These are phyloP conservation scores for Grosmannia clavigera DNA, from an alignment of 2,329 filamentous ascomycete species.

Conservation along the genomic window DNA sequence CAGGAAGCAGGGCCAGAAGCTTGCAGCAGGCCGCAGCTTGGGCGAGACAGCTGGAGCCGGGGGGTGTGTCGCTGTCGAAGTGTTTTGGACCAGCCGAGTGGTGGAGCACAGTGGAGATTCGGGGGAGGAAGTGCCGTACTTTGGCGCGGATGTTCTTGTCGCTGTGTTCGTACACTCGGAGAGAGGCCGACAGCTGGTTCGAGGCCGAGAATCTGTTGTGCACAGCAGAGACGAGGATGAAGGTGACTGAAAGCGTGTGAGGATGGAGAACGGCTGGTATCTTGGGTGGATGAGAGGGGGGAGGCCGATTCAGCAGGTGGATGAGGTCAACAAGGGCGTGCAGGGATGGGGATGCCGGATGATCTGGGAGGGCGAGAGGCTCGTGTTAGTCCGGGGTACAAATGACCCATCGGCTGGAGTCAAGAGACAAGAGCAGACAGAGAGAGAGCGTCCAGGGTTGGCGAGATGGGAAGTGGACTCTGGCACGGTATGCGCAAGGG, in stretches of 20 bases:
- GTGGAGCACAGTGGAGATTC: slow-evolving; percentile 1
- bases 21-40: not conserved
- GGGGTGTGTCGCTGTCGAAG: not conserved
- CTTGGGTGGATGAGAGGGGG: no score
- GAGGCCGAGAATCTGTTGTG: not conserved
- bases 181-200: not conserved
- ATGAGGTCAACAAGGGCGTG: not conserved
- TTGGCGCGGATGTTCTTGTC: not conserved
- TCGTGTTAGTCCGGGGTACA: not conserved
- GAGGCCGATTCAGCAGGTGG: not conserved
- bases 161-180: not conserved
- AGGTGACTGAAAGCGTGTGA: not conserved
- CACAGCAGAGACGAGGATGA: not conserved
- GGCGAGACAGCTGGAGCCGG: not conserved
- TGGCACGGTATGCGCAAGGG: not conserved
- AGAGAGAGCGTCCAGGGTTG: not conserved
- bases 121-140: not conserved
- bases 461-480: not conserved
- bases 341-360: not conserved
- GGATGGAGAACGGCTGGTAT: no score
- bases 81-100: not conserved
- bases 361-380: not conserved
- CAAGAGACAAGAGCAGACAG: not conserved
- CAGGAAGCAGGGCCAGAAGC: not conserved
- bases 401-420: not conserved